A percentile compares a stretch with the other conserved stretches of the same genome.
Evolutionary conservation across 1,284 basidiomycete species (phyloP).

Genomic region (Pascua guehoae): DNA sequence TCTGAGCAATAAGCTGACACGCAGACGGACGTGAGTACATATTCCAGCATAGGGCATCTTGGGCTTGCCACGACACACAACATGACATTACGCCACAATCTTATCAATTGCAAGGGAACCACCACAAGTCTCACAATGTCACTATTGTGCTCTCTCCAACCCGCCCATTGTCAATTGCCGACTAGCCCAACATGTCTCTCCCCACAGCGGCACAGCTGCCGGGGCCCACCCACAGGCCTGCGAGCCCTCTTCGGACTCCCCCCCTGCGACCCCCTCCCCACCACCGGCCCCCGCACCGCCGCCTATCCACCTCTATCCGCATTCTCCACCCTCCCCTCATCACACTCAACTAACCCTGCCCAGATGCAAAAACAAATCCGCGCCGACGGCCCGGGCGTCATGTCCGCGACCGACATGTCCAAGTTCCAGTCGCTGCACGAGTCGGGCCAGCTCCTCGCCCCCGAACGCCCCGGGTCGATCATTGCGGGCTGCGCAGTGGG

Average conservation of each 20-base stretch:
- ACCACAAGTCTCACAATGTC: no score
- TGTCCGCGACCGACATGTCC: constrained; percentile 45
- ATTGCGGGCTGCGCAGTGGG: constrained; percentile 53
- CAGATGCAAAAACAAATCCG: constrained; percentile 50
- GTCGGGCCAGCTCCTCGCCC: constrained; percentile 50
- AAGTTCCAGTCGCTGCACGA: constrained; percentile 51
- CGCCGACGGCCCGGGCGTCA: constrained; percentile 36
- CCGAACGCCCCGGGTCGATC: constrained; percentile 51
- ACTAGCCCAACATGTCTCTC: no score
- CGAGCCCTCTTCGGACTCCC: no score
- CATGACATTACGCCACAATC: no score
- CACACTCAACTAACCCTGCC: neutral
- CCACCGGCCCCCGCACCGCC: neutral
- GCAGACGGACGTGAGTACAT: constrained; percentile 17
- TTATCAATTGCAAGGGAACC: neutral
- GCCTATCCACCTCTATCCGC: neutral
- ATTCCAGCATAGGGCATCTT: no score
- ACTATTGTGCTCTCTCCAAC: no score
- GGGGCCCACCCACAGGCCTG: no score
- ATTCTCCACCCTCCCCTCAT: neutral
- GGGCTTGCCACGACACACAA: no score
- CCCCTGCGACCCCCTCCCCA: no score
- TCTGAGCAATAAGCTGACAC: constrained; percentile 1
- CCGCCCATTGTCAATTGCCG: no score
- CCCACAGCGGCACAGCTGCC: no score